Base-by-base conservation (phyloP, 148 eudicot species). In the Nepenthes mirabilis region DNA sequence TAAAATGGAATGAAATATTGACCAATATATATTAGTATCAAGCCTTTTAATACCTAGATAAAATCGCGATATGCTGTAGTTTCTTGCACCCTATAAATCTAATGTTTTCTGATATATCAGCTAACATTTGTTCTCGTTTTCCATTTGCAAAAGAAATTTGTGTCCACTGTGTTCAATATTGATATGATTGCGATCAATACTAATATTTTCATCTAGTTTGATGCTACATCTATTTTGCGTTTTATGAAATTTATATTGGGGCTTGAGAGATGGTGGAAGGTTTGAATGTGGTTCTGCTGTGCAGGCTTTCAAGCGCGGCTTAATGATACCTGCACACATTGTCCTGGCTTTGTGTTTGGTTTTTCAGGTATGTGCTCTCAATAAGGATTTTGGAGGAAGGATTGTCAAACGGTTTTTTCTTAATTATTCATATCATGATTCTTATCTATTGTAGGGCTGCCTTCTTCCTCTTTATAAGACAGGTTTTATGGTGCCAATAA, bases 261-360 rank as follows among this genome's bases (percentile, higher is more conserved):
- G 52, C 37, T 14, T 56, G 14, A 33, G 13, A 49, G 37, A 43
- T 59, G 37, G 12, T 49, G 1, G 34, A 62, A 47, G 58, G 34
- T 58, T 34, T 11, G 52, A 50, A 65, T 37, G 56, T 47, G 45
- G 36, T 55, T 65, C 59, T 74, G 36, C 58, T 65, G 57, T 75
- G 56, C 83, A 91, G 98, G 90, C 81, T 58, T 91, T 88, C 73
- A 85, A 80, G 69, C 70, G 84, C 70, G 77, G 72, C 78, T 78
- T 91, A 75, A 91, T 91, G 98, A 85, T 91, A 65, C 93, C 98
- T 68, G 60, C 73, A 64, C 98, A 91, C 72, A 70, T 79, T 57
- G 67, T 80, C 66, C 69, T 91, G 69, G 98, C 94, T 9, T 67
- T 73, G 53, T 52, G 75, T 75, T 77, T 91, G 76, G 68, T 82